These are phyloP conservation scores for Yamadazyma taylorii DNA, from an alignment of 1,139 yeast species.

Conservation along the genomic window DNA sequence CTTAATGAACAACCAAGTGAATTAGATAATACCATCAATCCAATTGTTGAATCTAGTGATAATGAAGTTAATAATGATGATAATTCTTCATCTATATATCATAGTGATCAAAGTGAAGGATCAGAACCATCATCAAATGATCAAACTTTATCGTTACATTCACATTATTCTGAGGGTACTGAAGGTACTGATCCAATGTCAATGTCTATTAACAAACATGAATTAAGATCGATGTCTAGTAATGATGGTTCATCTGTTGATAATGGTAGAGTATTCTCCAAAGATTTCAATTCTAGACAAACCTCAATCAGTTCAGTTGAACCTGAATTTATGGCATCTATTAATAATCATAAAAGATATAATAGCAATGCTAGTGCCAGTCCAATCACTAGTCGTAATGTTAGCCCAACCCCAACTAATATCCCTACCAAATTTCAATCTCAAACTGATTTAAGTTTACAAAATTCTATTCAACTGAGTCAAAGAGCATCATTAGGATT, in stretches of 20 bases:
- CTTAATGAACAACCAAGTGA: slow-evolving; percentile 17
- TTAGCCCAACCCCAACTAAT: neutral
- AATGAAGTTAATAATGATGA: slow-evolving; percentile 34
- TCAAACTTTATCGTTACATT: slow-evolving; percentile 43
- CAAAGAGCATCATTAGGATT: slow-evolving; percentile 39
- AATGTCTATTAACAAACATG: slow-evolving; percentile 10
- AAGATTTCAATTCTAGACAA: slow-evolving; percentile 15
- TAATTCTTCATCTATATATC: slow-evolving; percentile 37
- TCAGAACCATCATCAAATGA: slow-evolving; percentile 34
- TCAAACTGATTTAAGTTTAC: slow-evolving; percentile 9
- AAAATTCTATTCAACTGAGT: slow-evolving; percentile 18
- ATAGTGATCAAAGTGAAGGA: slow-evolving; percentile 23
- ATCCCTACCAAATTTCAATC: slow-evolving; percentile 3
- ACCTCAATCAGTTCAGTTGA: slow-evolving; percentile 19
- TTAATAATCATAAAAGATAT: neutral
- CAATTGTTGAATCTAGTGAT: slow-evolving; percentile 33
- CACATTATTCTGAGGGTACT: slow-evolving; percentile 31
- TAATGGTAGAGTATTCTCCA: slow-evolving; percentile 14
- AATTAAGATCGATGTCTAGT: slow-evolving; percentile 14
- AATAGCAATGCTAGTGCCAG: neutral
- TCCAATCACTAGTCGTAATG: neutral
- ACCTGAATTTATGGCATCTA: slow-evolving; percentile 16
- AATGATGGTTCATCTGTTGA: slow-evolving; percentile 14
- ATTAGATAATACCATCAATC: slow-evolving; percentile 28
- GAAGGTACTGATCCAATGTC: slow-evolving; percentile 20